Base-by-base conservation (phyloP, 2,329 filamentous ascomycete genomes). In the Pseudopithomyces maydicus region DNA sequence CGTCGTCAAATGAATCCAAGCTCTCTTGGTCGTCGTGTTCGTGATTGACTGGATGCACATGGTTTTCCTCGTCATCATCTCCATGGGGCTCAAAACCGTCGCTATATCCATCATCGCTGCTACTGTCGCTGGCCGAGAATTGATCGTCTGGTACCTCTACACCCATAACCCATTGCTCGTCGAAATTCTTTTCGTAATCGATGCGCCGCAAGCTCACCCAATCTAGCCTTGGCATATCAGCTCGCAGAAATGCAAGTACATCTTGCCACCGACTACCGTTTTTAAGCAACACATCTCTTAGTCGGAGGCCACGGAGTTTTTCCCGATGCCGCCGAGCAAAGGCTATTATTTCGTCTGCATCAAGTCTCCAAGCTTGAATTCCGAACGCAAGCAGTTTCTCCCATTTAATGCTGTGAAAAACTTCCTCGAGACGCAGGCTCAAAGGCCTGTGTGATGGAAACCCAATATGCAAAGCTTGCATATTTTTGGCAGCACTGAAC, bases 331-430 rank as follows among this genome's bases (percentile, higher is more conserved):
- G 80, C 29, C 79, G 76, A 2, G 84, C 79, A 6, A 90, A 74
- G 0, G 74, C 74, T 44, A 87, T 84, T 48, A 90, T 85, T 65
- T 90, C 88, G 1, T 83, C 79, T 1, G 83, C 81, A 44, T 83
- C 76, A 3, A 90, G 73, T 41, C 81, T 80, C 88, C 88, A 90
- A 14, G 84, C 82, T 61, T 88, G 85, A 20, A 90, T 82, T 1
- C 87, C 87, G 54, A 90, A 84, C 1, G 86, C 85, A 33, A 85
- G 80, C 5, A 90, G 76, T 33, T 83, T 84, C 14, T 83, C 80
- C 85, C 86, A 89, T 42, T 80, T 79, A 7, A 87, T 80, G 55
- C 84, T 76, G 65, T 89, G 86, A 67, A 90, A 89, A 22, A 90
- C 78, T 6, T 82, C 79, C 57, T 88, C 84, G 2, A 90, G 78